Percentiles rank a stretch among this genome's conserved stretches.
Conservation (phyloP, 768 basidiomycete species). For the Mycena polygramma region DNA sequence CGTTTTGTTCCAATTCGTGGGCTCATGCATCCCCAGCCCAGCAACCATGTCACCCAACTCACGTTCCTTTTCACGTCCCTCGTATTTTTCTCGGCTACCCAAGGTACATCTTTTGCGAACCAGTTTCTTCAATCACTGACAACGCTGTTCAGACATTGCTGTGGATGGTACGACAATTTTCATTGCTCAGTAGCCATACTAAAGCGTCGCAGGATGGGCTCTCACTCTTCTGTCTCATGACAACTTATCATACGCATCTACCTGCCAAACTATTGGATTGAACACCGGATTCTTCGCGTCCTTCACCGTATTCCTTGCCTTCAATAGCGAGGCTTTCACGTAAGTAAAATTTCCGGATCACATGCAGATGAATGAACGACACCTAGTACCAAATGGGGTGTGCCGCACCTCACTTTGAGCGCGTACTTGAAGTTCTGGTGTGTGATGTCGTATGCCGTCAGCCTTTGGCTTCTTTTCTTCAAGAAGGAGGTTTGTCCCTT, state of each 20-base stretch:
- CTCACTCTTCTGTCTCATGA: conserved; percentile 90
- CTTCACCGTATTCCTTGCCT: conserved; percentile 96
- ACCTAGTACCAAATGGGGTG: conserved; percentile 78
- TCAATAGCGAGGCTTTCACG: conserved; percentile 95
- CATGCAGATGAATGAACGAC: conserved; percentile 7
- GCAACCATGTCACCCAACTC: conserved; percentile 80
- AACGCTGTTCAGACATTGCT: conserved; percentile 81
- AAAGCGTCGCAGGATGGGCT: conserved; percentile 71
- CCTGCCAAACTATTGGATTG: conserved; percentile 97
- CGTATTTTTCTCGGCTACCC: conserved; percentile 96
- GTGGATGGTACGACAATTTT: conserved; percentile 82
- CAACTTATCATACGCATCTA: conserved; percentile 96
- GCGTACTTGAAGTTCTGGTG: conserved; percentile 92
- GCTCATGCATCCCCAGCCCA: conserved; percentile 67
- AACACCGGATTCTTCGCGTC: conserved; percentile 96
- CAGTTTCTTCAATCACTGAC: conserved; percentile 32
- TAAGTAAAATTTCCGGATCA: conserved; percentile 49
- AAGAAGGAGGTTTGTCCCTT: conserved; percentile 82
- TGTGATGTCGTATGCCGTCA: conserved; percentile 84
- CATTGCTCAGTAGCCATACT: conserved; percentile 20
- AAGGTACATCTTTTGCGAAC: conserved; percentile 68
- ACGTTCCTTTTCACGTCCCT: conserved; percentile 90
- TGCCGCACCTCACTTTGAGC: conserved; percentile 77
- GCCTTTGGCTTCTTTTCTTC: conserved; percentile 87
- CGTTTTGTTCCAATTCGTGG: conserved; percentile 27